A percentile compares a stretch with the other conserved stretches of the same genome.
phyloP scores from a whole-genome alignment of 306 rosid species.

The Acmispon strigosus region DNA sequence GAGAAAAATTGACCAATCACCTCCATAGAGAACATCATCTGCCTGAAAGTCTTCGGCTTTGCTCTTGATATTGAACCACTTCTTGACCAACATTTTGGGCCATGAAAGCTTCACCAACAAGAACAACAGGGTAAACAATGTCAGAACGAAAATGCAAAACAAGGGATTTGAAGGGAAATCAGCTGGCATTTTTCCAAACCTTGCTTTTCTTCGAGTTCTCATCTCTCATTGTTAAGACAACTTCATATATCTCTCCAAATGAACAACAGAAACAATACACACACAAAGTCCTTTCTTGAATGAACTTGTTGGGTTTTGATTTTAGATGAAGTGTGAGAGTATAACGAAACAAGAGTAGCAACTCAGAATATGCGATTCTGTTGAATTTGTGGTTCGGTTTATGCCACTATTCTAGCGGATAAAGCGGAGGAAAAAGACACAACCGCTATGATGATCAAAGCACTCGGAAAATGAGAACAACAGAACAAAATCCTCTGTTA shows the following conservation, averaged over 20 bases:
- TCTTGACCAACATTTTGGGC: conserved; percentile 93
- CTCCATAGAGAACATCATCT: conserved; percentile 64
- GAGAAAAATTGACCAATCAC: conserved; percentile 38
- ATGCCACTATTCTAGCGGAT: not conserved
- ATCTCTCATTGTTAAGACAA: conserved; percentile 90
- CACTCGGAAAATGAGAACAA: not conserved
- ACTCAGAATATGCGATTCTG: conserved; percentile 7
- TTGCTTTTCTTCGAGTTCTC: conserved; percentile 92
- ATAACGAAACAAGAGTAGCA: no score
- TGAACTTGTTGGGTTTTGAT: not conserved
- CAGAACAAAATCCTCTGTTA: conserved; percentile 27
- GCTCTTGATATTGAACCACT: conserved; percentile 94
- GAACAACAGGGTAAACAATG: conserved; percentile 27
- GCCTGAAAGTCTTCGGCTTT: conserved; percentile 87
- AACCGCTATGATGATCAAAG: conserved; percentile 13
- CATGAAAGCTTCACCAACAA: conserved; percentile 77
- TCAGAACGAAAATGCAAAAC: conserved; percentile 7
- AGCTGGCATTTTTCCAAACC: conserved; percentile 50
- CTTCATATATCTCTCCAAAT: conserved; percentile 59
- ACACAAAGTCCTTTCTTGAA: not conserved
- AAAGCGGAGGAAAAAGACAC: not conserved
- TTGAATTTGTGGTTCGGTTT: conserved; percentile 6
- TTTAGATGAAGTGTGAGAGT: not conserved
- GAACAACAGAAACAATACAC: conserved; percentile 16
- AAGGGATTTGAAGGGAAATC: conserved; percentile 5